Evolutionary conservation across 176 grass and related monocot species (phyloP), one percentile per base, ranked within the genome.

Genomic region (Tillandsia fasciculata): DNA sequence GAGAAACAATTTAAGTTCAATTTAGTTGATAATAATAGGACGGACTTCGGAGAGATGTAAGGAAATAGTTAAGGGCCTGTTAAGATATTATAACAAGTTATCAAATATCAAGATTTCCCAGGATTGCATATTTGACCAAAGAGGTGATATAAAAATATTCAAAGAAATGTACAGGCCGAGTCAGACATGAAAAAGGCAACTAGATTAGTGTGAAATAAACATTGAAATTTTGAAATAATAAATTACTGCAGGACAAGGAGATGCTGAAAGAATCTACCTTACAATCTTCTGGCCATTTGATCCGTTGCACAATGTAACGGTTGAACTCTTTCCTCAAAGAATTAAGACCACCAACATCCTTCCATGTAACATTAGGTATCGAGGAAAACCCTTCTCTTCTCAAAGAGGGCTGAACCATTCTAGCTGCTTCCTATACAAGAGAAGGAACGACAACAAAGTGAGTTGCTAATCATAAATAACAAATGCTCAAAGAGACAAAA

Each of bases 321-420:
- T 97, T 84, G 81, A 97, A 97, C 53, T 87, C 74, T 77, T 83
- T 85, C 74, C 86, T 84, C 66, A 97, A 72, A 56, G 76, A 90
- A 69, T 78, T 86, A 58, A 97, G 86, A 18, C 94, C 94, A n/a
- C 94, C 94, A 79, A 97, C 89, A 78, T 97, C 94, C 23, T 80
- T 74, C 94, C 94, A 97, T 74, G 84, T 92, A 57, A 97, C 82
- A 53, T 92, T 91, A 74, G 94, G 94, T 67, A 92, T 86, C 69
- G 94, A 87, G 47, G 94, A 97, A 87, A 97, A 97, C 70, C 94
- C 94, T 90, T 97, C 94, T 78, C 94, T 90, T 87, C 89, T 97
- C 81, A 92, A 79, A 51, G 89, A 97, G 51, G 93, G 94, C 75
- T 92, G 89, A 79, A 97, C 86, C 82, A 92, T 74, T 87, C 89